phyloP scores from a whole-genome alignment of 2,329 filamentous ascomycete species.

The Scedosporium aurantiacum region DNA sequence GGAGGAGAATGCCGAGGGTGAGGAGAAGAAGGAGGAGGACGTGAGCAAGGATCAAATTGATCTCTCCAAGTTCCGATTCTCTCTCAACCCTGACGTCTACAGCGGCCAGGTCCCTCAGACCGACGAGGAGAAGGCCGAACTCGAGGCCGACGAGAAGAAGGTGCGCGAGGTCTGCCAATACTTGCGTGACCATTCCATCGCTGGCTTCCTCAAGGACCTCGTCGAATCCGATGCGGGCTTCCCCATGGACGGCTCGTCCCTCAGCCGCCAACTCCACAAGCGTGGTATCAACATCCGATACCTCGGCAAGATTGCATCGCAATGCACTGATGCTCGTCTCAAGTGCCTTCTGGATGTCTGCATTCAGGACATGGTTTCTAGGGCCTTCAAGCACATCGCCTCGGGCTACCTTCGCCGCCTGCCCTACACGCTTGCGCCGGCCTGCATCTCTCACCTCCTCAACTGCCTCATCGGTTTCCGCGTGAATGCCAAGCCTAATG shows the following conservation, averaged over 20 bases:
- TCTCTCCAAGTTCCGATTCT: conserved; percentile 74
- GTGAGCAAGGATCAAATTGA: conserved; percentile 60
- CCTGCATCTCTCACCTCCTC: conserved; percentile 74
- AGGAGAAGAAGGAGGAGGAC: conserved; percentile 15
- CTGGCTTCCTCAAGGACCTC: conserved; percentile 76
- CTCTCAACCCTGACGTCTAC: conserved; percentile 91
- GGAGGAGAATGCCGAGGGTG: conserved; percentile 23
- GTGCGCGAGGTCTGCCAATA: conserved; percentile 76
- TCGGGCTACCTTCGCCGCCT: conserved; percentile 69
- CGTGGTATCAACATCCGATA: conserved; percentile 96
- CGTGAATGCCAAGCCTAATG: conserved; percentile 64
- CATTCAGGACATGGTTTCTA: conserved; percentile 86
- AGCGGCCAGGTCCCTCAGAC: conserved; percentile 86
- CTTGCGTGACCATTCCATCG: conserved; percentile 66
- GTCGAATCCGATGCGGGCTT: conserved; percentile 90
- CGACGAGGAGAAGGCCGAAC: conserved; percentile 76
- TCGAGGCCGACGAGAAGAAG: conserved; percentile 74
- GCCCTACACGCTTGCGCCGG: conserved; percentile 66
- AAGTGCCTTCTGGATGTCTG: conserved; percentile 67
- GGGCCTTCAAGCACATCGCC: conserved; percentile 88
- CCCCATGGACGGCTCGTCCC: conserved; percentile 93
- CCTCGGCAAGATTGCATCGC: conserved; percentile 67
- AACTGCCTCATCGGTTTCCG: conserved; percentile 81
- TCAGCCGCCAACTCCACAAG: conserved; percentile 84
- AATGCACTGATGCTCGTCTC: conserved; percentile 57